phyloP scores from a whole-genome alignment of 306 rosid genomes.

The Dryas drummondii region DNA sequence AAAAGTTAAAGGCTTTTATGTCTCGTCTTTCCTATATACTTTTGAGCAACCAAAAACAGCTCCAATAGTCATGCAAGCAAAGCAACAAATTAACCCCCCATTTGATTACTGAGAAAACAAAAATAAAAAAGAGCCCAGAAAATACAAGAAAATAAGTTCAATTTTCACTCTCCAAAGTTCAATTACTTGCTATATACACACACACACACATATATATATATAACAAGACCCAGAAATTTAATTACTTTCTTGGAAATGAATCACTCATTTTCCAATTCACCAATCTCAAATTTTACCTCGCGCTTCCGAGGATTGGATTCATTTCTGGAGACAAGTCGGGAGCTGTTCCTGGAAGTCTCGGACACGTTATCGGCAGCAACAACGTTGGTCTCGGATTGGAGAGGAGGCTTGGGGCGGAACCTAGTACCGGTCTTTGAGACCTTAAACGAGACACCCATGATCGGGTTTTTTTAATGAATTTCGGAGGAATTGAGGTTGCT shows the following conservation, averaged over 20 bases:
- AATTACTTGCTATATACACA: neutral
- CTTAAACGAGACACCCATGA: constrained; percentile 59
- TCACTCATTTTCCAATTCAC: neutral
- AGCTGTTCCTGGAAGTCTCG: constrained; percentile 31
- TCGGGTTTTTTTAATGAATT: neutral
- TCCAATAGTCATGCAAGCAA: constrained; percentile 1
- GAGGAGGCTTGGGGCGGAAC: constrained; percentile 43
- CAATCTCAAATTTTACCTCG: constrained; percentile 31
- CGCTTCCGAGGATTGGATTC: constrained; percentile 28
- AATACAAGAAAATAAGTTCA: neutral
- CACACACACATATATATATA: neutral
- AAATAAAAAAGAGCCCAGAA: neutral
- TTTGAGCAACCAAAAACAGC: neutral
- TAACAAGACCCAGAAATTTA: neutral
- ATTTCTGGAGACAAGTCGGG: constrained; percentile 18
- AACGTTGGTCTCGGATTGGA: constrained; percentile 30
- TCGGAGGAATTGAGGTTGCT: constrained; percentile 13
- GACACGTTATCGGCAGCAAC: constrained; percentile 20
- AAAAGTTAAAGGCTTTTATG: neutral
- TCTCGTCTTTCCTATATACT: neutral
- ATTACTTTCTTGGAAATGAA: neutral
- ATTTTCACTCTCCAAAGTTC: neutral
- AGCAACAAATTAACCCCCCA: neutral
- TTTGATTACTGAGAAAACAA: neutral
- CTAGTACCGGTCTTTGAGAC: constrained; percentile 50